Percentiles rank a stretch among this genome's conserved stretches.
Conservation (phyloP, 2,329 filamentous ascomycete species). For the Hymenoscyphus salicellus region DNA sequence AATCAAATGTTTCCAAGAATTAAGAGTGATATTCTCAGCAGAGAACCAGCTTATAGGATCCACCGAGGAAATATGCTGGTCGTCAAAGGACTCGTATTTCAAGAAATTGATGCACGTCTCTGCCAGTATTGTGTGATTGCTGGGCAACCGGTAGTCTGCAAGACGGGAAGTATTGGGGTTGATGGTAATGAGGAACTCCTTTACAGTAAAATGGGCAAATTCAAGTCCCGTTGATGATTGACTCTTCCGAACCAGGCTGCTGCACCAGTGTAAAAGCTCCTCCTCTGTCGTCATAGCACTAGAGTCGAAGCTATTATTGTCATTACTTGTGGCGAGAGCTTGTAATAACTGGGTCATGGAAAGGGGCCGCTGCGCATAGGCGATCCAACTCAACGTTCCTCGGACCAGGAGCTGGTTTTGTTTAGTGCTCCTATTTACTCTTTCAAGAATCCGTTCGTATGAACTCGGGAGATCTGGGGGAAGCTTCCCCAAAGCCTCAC, state of each 20-base stretch:
- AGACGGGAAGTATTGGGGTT: not conserved
- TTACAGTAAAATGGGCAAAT: slow-evolving; percentile 32
- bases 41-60: not conserved
- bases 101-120: not conserved
- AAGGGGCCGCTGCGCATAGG: slow-evolving; percentile 6
- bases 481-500: slow-evolving; percentile 28
- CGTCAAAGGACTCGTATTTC: not conserved
- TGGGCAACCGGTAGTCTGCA: not conserved
- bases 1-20: not conserved
- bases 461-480: slow-evolving; percentile 27
- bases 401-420: slow-evolving; percentile 22
- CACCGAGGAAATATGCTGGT: not conserved
- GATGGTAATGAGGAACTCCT: slow-evolving; percentile 24
- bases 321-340: slow-evolving; percentile 21
- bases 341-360: slow-evolving; percentile 16
- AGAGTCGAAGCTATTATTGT: slow-evolving; percentile 15
- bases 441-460: slow-evolving; percentile 31
- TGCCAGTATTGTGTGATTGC: not conserved
- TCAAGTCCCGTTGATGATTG: slow-evolving; percentile 12
- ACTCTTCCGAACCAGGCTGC: slow-evolving; percentile 26
- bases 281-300: slow-evolving; percentile 17
- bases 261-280: slow-evolving; percentile 23
- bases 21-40: not conserved
- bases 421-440: slow-evolving; percentile 22
- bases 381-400: slow-evolving; percentile 21